Evolutionary conservation across 1,284 basidiomycete genomes (phyloP).

Genomic region (Leccinum griseonigrum): DNA sequence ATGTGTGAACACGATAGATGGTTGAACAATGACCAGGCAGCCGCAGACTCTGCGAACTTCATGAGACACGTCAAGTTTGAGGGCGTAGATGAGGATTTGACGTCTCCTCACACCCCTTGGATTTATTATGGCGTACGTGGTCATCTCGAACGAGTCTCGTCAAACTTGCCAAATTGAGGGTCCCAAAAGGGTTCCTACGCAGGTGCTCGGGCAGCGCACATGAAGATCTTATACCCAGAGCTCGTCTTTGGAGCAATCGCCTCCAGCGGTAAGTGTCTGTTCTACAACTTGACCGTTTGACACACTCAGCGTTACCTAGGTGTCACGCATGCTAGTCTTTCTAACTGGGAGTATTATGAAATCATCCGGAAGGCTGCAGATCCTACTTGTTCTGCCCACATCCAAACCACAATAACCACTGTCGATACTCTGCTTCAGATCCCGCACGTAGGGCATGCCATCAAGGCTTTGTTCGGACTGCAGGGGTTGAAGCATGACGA

Average conservation of each 20-base stretch:
- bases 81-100: slow-evolving; percentile 69
- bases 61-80: slow-evolving; percentile 78
- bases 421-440: slow-evolving; percentile 62
- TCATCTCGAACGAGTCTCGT: neutral
- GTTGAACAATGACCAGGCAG: slow-evolving; percentile 86
- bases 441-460: slow-evolving; percentile 40
- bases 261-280: slow-evolving; percentile 63
- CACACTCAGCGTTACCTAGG: slow-evolving; percentile 34
- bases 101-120: slow-evolving; percentile 76
- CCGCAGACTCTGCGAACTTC: slow-evolving; percentile 92
- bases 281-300: neutral
- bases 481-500: slow-evolving; percentile 64
- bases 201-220: slow-evolving; percentile 91
- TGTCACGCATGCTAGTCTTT: slow-evolving; percentile 71
- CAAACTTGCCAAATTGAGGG: neutral
- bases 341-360: slow-evolving; percentile 87
- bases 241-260: slow-evolving; percentile 91
- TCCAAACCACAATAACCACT: slow-evolving; percentile 61
- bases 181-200: slow-evolving; percentile 77
- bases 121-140: slow-evolving; percentile 90
- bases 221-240: slow-evolving; percentile 85
- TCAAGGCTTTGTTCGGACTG: slow-evolving; percentile 78
- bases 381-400: slow-evolving; percentile 64
- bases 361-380: slow-evolving; percentile 79
- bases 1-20: slow-evolving; percentile 46